Evolutionary conservation across 345 rosid species (phyloP), one percentile per base, ranked within the genome.

Genomic region (Arabis hirsuta): DNA sequence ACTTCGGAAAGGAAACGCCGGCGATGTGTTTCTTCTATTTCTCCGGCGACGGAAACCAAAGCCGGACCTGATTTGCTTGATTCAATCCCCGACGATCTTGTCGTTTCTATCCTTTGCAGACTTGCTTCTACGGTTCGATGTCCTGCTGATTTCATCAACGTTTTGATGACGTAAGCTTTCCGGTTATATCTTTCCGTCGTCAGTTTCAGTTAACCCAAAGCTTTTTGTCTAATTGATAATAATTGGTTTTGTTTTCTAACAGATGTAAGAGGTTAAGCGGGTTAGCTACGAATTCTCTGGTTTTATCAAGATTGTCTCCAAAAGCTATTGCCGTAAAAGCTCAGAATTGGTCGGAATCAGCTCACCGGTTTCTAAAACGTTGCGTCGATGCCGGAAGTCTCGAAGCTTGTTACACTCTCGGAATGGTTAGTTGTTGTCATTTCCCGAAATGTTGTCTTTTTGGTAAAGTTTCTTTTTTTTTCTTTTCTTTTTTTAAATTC

Each of bases 341-440:
- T 13, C 65, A 61, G 5, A 87, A 81, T 22, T 95, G 99, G 99
- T 87, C 91, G 4, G 99, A 95, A 26, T 79, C 89, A 8, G 84
- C 94, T 52, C 97, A 91, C 74, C 87, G 89, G 50, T 90, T 95
- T 65, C 78, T 95, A 31, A 91, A 87, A 69, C 80, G 73, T 4
- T 91, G 97, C 52, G 90, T 91, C 60, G 94, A 84, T 12, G 87
- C 98, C 77, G 99, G 99, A 63, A 90, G 87, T 65, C 86, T 80
- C 24, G 97, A 95, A 76, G 99, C 97, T 62, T 87, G 86, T 71
- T 95, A 95, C 73, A 88, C 90, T 41, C 99, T 95, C 7, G 99
- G 99, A 84, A 95, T 91, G 99, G 97, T 91, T 53, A 75, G 69
- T 69, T 47, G 69, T 69, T 47, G 5, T 36, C 41, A 36, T 32